Conservation (phyloP, 148 eudicot genomes). For the Camellia granthamiana region DNA sequence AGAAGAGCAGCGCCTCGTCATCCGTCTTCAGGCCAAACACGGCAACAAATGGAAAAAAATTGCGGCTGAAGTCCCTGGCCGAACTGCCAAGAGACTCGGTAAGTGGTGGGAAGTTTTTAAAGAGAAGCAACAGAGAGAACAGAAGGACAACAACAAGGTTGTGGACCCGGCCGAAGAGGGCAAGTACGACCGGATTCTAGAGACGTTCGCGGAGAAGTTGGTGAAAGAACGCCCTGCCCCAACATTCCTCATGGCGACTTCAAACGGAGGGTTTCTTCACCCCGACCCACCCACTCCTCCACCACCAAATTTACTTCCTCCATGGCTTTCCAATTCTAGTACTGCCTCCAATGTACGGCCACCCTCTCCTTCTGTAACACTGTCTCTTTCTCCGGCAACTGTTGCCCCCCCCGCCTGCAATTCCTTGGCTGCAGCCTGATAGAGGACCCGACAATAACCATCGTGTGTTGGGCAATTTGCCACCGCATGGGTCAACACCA, state of each 20-base stretch:
- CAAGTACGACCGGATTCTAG: conserved; percentile 61
- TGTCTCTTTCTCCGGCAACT: conserved; percentile 59
- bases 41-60: conserved; percentile 71
- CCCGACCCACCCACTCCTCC: conserved; percentile 33
- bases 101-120: conserved; percentile 92
- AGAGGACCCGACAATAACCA: conserved; percentile 26
- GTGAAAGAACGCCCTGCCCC: conserved; percentile 43
- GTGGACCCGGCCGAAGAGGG: conserved; percentile 52
- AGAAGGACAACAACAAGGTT: conserved; percentile 41
- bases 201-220: conserved; percentile 70
- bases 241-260: conserved; percentile 41
- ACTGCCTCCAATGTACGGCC: conserved; percentile 26
- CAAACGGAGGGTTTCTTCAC: conserved; percentile 45
- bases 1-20: conserved; percentile 58
- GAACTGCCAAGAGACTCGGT: conserved; percentile 60
- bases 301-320: conserved; percentile 42
- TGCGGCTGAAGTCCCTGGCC: conserved; percentile 67
- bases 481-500: conserved; percentile 24
- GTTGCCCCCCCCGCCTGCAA: conserved; percentile 36
- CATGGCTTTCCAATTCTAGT: conserved; percentile 66
- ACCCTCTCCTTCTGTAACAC: conserved; percentile 71
- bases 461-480: conserved; percentile 10
- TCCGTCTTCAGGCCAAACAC: conserved; percentile 55
- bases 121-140: conserved; percentile 66
- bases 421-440: conserved; percentile 51